Conservation (phyloP, 371 early-diverging fungal species). For the Coemansia linderi region DNA sequence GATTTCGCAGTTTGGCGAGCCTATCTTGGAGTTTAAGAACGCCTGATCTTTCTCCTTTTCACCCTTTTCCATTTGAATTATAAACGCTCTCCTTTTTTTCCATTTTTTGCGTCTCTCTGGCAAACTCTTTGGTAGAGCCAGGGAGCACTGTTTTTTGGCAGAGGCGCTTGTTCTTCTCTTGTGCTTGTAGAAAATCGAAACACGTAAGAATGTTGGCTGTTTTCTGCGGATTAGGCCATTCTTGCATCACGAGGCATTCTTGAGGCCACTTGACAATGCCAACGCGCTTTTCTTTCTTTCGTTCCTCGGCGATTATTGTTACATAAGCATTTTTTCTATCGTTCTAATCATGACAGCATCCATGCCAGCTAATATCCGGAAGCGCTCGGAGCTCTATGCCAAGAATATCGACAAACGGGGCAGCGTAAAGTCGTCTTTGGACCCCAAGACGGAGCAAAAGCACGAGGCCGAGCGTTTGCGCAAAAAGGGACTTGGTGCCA, state of each 20-base stretch:
- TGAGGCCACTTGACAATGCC: background rate
- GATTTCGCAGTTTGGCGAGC: slow-evolving; percentile 87
- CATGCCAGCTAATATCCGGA: slow-evolving; percentile 50
- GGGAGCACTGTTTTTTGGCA: no score
- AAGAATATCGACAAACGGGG: slow-evolving; percentile 49
- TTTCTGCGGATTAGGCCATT: background rate
- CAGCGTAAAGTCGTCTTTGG: slow-evolving; percentile 48
- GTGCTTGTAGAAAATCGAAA: no score
- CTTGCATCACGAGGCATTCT: background rate
- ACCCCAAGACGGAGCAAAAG: slow-evolving; percentile 37
- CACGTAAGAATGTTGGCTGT: no score
- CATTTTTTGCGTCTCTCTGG: no score
- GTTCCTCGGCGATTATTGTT: background rate
- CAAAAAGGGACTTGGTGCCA: slow-evolving; percentile 36
- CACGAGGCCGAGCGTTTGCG: slow-evolving; percentile 40
- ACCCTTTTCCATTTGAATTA: background rate
- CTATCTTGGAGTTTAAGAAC: slow-evolving; percentile 62
- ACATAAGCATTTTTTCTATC: background rate
- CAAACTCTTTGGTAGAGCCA: no score
- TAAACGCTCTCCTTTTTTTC: background rate
- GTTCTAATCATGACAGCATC: slow-evolving; percentile 27
- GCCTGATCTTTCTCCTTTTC: slow-evolving; percentile 4
- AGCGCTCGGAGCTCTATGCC: slow-evolving; percentile 49
- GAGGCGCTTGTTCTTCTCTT: no score
- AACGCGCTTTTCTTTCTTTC: background rate